Base-by-base conservation (phyloP, 2,329 filamentous ascomycete genomes). In the Pseudocercospora ulei region DNA sequence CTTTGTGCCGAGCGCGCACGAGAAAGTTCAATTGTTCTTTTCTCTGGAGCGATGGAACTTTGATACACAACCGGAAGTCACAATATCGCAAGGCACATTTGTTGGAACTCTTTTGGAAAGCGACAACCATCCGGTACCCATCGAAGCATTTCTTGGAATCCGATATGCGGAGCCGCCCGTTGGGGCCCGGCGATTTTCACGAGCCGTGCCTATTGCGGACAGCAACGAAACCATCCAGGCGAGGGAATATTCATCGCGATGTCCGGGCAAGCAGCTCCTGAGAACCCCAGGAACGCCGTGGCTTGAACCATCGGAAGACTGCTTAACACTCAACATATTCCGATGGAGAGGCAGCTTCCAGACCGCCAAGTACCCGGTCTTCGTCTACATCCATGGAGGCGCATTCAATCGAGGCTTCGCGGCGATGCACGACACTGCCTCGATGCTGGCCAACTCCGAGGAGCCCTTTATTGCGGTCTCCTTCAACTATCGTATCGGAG, bases 401-500 rank as follows among this genome's bases (percentile, higher is more conserved):
- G 70, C 65, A 4, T 80, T 79, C 62, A 53, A 53, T 17, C 38
- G 52, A 24, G 67, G 53, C 52, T 66, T 47, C 50, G 62, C 47
- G 5, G 70, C 74, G 71, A 66, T 67, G 61, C 67, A 78, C 40
- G 70, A 81, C 53, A 72, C 79, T 46, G 44, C 49, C 47, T 46
- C 50, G n/a, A 44, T 53, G 60, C 70, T 79, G 8, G 66, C 70
- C 3, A 78, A 71, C 48, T 58, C 56, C 2, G 52, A 53, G 13
- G 49, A 59, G 16, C 67, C 68, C 6, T 59, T 80, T 33, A 60
- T 80, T 25, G 71, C 65, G 12, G 64, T 80, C 37, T 71, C 66
- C 54, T 70, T 76, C 58, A 74, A 73, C 60, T 74, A 80, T 55
- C 69, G 78, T 2, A 67, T 82, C 39, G 77, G 77, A 2, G 71